Conservation (phyloP, 768 basidiomycete genomes). For the Leccinum disarticulatum region DNA sequence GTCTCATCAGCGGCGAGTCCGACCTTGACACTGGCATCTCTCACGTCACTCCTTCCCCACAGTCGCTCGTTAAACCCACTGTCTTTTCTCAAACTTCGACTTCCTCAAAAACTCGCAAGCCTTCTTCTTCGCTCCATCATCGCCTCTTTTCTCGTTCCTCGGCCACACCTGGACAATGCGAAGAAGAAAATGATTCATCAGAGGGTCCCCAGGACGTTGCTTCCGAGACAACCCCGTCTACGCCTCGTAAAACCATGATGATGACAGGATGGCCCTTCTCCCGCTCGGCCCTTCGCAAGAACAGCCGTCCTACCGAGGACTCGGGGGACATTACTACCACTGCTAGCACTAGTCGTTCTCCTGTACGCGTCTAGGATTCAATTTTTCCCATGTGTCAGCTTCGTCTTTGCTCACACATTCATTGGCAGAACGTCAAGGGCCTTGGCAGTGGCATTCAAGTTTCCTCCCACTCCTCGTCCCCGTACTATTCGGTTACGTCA, state of each 20-base stretch:
- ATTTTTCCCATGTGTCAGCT: neutral
- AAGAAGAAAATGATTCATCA: constrained; percentile 2
- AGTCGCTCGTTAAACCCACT: constrained; percentile 24
- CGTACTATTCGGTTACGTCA: constrained; percentile 18
- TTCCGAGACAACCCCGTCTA: constrained; percentile 1
- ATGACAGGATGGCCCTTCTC: constrained; percentile 32
- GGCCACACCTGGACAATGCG: constrained; percentile 8
- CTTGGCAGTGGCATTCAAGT: constrained; percentile 2
- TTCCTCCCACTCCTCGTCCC: constrained; percentile 3
- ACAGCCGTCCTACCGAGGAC: constrained; percentile 10
- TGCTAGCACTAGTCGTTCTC: neutral
- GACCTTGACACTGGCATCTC: constrained; percentile 20
- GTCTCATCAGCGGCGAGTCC: constrained; percentile 35
- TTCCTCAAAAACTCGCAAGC: constrained; percentile 13
- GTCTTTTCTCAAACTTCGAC: constrained; percentile 18
- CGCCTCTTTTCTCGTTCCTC: constrained; percentile 32
- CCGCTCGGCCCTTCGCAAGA: constrained; percentile 23
- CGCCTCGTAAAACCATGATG: constrained; percentile 27
- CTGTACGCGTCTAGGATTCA: constrained; percentile 12
- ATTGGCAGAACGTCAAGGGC: constrained; percentile 9
- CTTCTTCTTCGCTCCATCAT: constrained; percentile 25
- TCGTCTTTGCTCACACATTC: constrained; percentile 5
- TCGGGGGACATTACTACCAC: neutral
- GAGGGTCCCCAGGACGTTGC: constrained; percentile 13
- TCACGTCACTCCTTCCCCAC: constrained; percentile 6